phyloP scores from a whole-genome alignment of 2,329 filamentous ascomycete genomes.

The Sordariomycetes sp. region DNA sequence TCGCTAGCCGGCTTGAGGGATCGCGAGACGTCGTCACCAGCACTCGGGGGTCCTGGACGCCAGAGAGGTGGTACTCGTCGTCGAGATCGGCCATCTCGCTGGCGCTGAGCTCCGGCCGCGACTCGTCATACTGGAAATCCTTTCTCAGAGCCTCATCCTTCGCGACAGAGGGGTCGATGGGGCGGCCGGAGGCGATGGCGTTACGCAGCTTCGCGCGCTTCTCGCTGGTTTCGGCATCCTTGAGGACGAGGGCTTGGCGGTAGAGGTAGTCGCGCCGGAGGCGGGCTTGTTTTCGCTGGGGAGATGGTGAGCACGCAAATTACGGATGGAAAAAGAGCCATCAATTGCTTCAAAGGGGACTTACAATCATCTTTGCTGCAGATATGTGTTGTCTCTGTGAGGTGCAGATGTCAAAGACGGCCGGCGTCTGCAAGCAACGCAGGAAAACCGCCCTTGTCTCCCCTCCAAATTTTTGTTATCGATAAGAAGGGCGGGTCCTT shows the following conservation, averaged over 20 bases:
- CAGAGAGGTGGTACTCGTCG: constrained; percentile 89
- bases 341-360: neutral
- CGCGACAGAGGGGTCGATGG: constrained; percentile 69
- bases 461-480: constrained; percentile 4
- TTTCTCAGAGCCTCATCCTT: constrained; percentile 76
- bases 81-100: constrained; percentile 67
- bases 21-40: constrained; percentile 86
- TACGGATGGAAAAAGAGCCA: neutral
- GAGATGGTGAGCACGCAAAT: constrained; percentile 9
- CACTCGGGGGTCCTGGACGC: constrained; percentile 78
- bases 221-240: constrained; percentile 86
- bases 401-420: neutral
- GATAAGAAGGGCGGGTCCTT: constrained; percentile 5
- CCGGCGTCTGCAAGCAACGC: neutral
- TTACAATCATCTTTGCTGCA: constrained; percentile 14
- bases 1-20: constrained; percentile 72
- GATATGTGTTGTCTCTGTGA: neutral
- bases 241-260: constrained; percentile 73
- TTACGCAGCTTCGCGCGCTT: constrained; percentile 81
- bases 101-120: constrained; percentile 52
- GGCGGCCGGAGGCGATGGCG: constrained; percentile 81
- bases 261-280: constrained; percentile 58
- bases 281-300: constrained; percentile 28
- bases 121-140: constrained; percentile 92
- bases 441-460: neutral